phyloP scores from a whole-genome alignment of 768 basidiomycete species.

The Rhodotorula graminis region DNA sequence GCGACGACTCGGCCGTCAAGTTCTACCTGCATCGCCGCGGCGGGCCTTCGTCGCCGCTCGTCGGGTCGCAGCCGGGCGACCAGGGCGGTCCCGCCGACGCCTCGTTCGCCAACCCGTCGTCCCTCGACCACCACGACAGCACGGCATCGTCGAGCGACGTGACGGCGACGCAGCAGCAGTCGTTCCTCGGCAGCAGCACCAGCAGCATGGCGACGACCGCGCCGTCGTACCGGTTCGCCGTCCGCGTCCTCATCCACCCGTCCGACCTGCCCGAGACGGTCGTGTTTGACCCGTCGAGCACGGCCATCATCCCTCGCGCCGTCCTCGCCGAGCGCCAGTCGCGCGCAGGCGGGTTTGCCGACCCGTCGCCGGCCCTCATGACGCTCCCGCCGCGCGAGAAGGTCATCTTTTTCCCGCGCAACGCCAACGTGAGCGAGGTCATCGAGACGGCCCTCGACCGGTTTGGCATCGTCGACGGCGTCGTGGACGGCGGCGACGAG shows the following conservation, averaged over 20 bases:
- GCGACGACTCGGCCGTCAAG: conserved; percentile 93
- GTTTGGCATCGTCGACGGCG: conserved; percentile 93
- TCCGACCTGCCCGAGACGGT: conserved; percentile 90
- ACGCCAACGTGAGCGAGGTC: conserved; percentile 91
- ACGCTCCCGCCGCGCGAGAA: conserved; percentile 56
- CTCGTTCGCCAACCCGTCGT: not conserved
- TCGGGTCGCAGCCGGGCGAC: conserved; percentile 2
- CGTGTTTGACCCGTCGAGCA: conserved; percentile 85
- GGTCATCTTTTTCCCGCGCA: conserved; percentile 86
- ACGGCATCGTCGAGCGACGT: not conserved
- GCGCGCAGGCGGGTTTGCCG: conserved; percentile 48
- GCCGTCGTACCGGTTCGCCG: conserved; percentile 76
- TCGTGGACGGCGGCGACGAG: conserved; percentile 97
- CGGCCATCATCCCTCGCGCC: conserved; percentile 85
- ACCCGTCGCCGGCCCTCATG: conserved; percentile 10
- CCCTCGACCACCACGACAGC: not conserved
- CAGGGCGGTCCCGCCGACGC: not conserved
- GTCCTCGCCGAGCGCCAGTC: conserved; percentile 60
- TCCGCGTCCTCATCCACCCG: conserved; percentile 81
- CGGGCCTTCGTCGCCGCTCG: not conserved
- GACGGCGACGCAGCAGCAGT: not conserved
- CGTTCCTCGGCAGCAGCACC: not conserved
- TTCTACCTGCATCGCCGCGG: conserved; percentile 77
- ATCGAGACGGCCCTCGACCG: conserved; percentile 86
- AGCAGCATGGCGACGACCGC: conserved; percentile 47